Evolutionary conservation across 495 filamentous ascomycete species (phyloP), one percentile per base, ranked within the genome.

Genomic region (Penicillium maclennaniae): DNA sequence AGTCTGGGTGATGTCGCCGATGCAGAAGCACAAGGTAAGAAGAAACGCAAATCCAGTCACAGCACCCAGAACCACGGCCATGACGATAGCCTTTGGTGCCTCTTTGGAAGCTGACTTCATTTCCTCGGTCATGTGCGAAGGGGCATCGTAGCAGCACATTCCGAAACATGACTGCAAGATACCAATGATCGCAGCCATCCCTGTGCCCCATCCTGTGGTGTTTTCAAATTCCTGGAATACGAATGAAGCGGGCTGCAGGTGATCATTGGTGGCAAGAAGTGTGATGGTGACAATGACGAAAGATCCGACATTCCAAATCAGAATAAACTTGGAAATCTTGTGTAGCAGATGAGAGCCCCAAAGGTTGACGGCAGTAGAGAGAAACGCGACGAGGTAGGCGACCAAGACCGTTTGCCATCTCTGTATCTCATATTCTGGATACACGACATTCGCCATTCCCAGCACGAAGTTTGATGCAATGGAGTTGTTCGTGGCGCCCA

Each of bases 221-320:
- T 83, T 83, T 52, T 83, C 74, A 59, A 84, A 83, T 14, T 81
- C 72, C 3, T 56, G 49, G 63, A 83, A 83, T 14, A 83, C 81
- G 49, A 84, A 83, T 36, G 70, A 75, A 4, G 79, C 70, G 0
- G 75, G 58, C 45, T 83, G 77, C 55, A 81, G 82, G 61, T 81
- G 69, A 39, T 80, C 72, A 36, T 82, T 82, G 7, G 65, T 74
- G 4, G 79, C 78, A 9, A 83, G 68, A 41, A 83, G 73, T 0
- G 72, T 74, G 50, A 79, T 68, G 16, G 78, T 69, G 7, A 80
- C 67, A 40, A 78, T 62, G 37, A 83, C 49, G 55, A 84, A 82
- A 1, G 79, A 70, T 15, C 57, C 52, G 17, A 84, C 72, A 54
- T 84, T 83, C 77, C 78, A 82, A 31, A 80, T 60, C 1, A 84